Evolutionary conservation across 768 basidiomycete species (phyloP), one percentile per base, ranked within the genome.

Genomic region (Pulveroboletus sp.): DNA sequence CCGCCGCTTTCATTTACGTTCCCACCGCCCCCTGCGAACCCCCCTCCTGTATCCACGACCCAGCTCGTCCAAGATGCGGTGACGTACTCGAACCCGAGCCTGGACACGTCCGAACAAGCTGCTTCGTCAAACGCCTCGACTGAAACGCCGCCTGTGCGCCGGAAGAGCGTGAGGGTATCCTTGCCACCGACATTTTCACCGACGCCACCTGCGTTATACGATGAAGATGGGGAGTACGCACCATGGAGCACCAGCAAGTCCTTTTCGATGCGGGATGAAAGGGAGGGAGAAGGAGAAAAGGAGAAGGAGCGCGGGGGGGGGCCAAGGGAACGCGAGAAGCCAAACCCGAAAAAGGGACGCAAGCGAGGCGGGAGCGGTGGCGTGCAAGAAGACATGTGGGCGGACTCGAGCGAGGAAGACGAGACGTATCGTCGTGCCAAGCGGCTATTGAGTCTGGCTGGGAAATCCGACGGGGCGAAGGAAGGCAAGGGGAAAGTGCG

Each of bases 141-240:
- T 0, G 59, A 53, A 36, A 55, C 51, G 8, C 57, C 43, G 0
- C 46, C 69, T 0, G 46, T 8, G 2, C 66, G 79, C 10, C 62
- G 76, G 32, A 91, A 91, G 69, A 89, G 86, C 59, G 89, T 92
- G 31, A 73, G 89, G 7, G 83, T 92, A 45, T 87, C 85, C 27
- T 65, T 90, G 33, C 76, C 82, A 39, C 89, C 89, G 9, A 87
- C 85, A 31, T 89, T 85, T 63, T 85, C 85, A 6, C 69, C 81
- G 0, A 77, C 87, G 1, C 86, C 88, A 8, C 85, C 84, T 35
- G 82, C 81, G 33, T 63, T 77, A 40, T 78, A 79, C 24, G 76
- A 84, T 49, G 77, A 80, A 7, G 74, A 70, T 1, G 69, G 66
- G 6, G 63, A 30, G 28, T 50, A 55, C 43, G 47, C 44, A 17